Conservation (phyloP, 306 rosid species). For the Cucurbita maxima region DNA sequence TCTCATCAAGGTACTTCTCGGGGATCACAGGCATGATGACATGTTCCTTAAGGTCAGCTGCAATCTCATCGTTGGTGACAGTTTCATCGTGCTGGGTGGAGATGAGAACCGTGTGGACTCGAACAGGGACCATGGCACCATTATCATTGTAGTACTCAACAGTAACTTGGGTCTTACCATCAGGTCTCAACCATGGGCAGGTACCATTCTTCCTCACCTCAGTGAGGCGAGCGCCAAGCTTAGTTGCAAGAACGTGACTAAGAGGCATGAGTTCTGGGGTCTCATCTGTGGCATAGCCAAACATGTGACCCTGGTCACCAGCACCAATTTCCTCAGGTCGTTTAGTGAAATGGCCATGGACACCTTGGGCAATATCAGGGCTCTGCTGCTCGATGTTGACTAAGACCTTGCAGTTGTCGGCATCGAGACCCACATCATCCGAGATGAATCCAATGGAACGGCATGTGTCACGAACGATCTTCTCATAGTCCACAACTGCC, state of each 20-base stretch:
- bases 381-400: slow-evolving; percentile 16
- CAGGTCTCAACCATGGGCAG: slow-evolving; percentile 13
- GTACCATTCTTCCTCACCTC: slow-evolving; percentile 10
- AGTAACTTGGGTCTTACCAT: slow-evolving; percentile 13
- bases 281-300: slow-evolving; percentile 33
- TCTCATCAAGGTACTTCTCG: slow-evolving; percentile 13
- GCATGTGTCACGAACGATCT: slow-evolving; percentile 30
- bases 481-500: slow-evolving; percentile 25
- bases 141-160: slow-evolving; percentile 8
- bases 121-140: slow-evolving; percentile 8
- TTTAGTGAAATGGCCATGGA: slow-evolving; percentile 24
- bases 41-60: slow-evolving; percentile 10
- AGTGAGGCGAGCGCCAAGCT: slow-evolving; percentile 9
- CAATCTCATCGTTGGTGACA: slow-evolving; percentile 8
- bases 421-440: slow-evolving; percentile 30
- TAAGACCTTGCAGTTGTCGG: slow-evolving; percentile 29
- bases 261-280: slow-evolving; percentile 11
- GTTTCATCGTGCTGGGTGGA: slow-evolving; percentile 12
- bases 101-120: slow-evolving; percentile 13
- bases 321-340: slow-evolving; percentile 26
- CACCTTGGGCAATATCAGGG: slow-evolving; percentile 16
- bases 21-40: slow-evolving; percentile 12
- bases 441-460: slow-evolving; percentile 23
- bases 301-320: slow-evolving; percentile 26
- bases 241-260: slow-evolving; percentile 8